Percentiles rank a stretch among this genome's conserved stretches.
Conservation (phyloP, 176 grass and related monocot species). For the Oryza rufipogon region DNA sequence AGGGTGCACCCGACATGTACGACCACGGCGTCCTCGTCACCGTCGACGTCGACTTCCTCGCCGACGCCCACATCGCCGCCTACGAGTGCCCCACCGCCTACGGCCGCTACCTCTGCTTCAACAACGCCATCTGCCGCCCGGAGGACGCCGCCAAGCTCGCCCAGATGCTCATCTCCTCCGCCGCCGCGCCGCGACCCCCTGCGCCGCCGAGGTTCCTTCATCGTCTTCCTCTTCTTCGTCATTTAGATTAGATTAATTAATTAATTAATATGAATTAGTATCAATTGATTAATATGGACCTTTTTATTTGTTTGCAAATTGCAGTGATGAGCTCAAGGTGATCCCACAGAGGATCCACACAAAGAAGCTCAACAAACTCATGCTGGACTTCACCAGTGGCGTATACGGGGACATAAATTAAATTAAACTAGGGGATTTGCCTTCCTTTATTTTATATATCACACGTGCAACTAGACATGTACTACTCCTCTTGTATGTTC, state of each 20-base stretch:
- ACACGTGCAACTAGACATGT: slow-evolving; percentile 40
- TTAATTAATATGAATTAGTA: no score
- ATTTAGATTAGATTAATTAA: no score
- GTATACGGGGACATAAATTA: slow-evolving; percentile 55
- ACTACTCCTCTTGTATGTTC: not conserved
- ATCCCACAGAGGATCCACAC: slow-evolving; percentile 74
- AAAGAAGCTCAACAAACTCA: slow-evolving; percentile 85
- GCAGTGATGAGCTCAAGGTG: slow-evolving; percentile 75
- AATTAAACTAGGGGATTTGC: slow-evolving; percentile 39
- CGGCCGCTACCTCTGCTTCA: slow-evolving; percentile 93
- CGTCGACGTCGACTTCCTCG: slow-evolving; percentile 72
- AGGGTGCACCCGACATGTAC: slow-evolving; percentile 87
- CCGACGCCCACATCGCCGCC: slow-evolving; percentile 75
- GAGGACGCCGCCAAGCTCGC: slow-evolving; percentile 74
- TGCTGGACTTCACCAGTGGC: slow-evolving; percentile 69
- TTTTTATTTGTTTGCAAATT: not conserved
- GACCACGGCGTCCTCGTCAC: slow-evolving; percentile 79
- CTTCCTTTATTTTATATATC: not conserved
- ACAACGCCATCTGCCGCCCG: slow-evolving; percentile 64
- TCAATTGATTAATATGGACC: not conserved
- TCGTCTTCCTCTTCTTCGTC: not conserved
- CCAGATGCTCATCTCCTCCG: slow-evolving; percentile 53
- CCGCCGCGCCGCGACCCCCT: not conserved
- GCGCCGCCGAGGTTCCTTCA: slow-evolving; percentile 46
- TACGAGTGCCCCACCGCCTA: slow-evolving; percentile 74